A percentile compares a stretch with the other conserved stretches of the same genome.
phyloP scores from a whole-genome alignment of 352 stramenopile species.

The Phytophthora constricta region DNA sequence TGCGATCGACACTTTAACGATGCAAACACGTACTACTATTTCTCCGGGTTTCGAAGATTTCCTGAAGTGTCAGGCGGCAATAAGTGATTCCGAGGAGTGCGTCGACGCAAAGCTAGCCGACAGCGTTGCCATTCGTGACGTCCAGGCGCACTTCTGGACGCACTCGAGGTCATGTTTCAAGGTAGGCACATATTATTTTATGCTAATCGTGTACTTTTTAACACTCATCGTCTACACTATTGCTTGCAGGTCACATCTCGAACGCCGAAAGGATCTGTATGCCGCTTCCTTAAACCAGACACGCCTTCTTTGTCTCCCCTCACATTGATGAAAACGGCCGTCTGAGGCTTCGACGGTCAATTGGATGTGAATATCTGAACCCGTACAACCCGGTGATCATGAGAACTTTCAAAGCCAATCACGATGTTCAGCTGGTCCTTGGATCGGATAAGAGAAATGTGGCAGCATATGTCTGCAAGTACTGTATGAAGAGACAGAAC shows the following conservation, averaged over 20 bases:
- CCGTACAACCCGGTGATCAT: slow-evolving; percentile 29
- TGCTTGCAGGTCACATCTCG: slow-evolving; percentile 18
- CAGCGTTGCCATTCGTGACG: slow-evolving; percentile 10
- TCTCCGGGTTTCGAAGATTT: not conserved
- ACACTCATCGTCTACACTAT: too few species aligned
- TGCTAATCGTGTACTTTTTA: too few species aligned
- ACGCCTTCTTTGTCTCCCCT: not conserved
- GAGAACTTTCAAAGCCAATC: slow-evolving; percentile 33
- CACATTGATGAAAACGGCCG: not conserved
- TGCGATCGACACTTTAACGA: not conserved
- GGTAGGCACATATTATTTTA: too few species aligned
- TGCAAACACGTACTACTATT: not conserved
- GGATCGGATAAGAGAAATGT: slow-evolving; percentile 14
- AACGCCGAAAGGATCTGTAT: slow-evolving; percentile 21
- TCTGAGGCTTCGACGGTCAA: slow-evolving; percentile 9
- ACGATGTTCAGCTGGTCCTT: slow-evolving; percentile 32
- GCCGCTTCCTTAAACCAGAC: slow-evolving; percentile 32
- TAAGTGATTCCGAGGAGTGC: not conserved
- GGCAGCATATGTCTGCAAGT: slow-evolving; percentile 36
- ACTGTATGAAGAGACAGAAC: slow-evolving; percentile 41
- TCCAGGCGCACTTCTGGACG: slow-evolving; percentile 22
- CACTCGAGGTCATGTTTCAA: slow-evolving; percentile 29
- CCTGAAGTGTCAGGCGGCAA: not conserved
- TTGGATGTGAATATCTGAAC: slow-evolving; percentile 42
- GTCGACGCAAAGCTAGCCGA: not conserved